Conservation (phyloP, 306 rosid genomes). For the Acacia melanoxylon region DNA sequence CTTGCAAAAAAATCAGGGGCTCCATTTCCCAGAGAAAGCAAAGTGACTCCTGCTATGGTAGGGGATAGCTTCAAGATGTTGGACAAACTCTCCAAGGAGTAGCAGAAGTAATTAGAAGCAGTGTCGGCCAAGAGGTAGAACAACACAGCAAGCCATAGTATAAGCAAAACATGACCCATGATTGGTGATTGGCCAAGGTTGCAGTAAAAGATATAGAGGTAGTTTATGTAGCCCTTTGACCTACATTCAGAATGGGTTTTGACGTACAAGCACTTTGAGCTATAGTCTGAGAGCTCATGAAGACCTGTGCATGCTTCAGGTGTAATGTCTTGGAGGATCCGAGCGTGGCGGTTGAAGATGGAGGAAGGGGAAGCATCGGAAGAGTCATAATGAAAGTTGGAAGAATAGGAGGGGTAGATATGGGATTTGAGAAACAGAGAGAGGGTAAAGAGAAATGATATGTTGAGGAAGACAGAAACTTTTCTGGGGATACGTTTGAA, state of each 20-base stretch:
- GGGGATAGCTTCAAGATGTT: slow-evolving; percentile 56
- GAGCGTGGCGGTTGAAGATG: not conserved
- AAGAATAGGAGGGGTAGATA: not conserved
- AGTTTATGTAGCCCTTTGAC: slow-evolving; percentile 57
- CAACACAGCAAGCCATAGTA: slow-evolving; percentile 58
- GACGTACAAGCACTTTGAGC: slow-evolving; percentile 46
- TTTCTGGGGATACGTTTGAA: slow-evolving; percentile 10
- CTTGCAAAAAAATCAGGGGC: slow-evolving; percentile 72
- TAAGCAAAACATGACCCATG: slow-evolving; percentile 37
- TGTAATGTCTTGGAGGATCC: not conserved
- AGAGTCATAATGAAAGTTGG: not conserved
- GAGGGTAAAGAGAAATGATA: slow-evolving; percentile 37
- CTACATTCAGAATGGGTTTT: slow-evolving; percentile 40
- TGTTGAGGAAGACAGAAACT: slow-evolving; percentile 32
- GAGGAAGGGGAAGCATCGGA: not conserved
- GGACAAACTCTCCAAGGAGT: slow-evolving; percentile 59
- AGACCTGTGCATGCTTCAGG: slow-evolving; percentile 34
- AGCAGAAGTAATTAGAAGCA: slow-evolving; percentile 64
- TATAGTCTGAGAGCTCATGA: slow-evolving; percentile 27
- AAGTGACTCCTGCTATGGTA: slow-evolving; percentile 68
- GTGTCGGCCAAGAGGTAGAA: slow-evolving; percentile 69
- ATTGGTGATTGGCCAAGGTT: slow-evolving; percentile 38
- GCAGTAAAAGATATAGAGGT: slow-evolving; percentile 58
- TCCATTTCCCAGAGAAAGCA: slow-evolving; percentile 77
- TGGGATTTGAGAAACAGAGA: slow-evolving; percentile 23